Conservation (phyloP, 2,329 filamentous ascomycete genomes). For the Capronia americana region DNA sequence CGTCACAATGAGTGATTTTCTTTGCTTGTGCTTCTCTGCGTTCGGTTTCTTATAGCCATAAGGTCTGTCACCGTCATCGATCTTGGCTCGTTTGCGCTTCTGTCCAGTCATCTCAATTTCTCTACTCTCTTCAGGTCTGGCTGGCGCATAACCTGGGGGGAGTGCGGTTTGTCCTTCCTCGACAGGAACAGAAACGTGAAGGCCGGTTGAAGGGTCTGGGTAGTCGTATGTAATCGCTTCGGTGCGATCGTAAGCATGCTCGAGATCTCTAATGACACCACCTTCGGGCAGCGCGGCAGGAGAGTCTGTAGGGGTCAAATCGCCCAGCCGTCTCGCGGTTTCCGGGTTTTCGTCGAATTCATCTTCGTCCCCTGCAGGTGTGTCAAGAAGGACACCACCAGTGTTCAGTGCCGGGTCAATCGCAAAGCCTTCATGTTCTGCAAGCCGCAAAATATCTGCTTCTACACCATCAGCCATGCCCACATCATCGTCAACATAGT, state of each 20-base stretch:
- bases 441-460: conserved; percentile 34
- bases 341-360: conserved; percentile 40
- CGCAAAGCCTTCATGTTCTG: conserved; percentile 46
- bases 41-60: conserved; percentile 28
- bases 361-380: conserved; percentile 35
- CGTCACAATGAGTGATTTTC: conserved; percentile 40
- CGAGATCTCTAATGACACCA: conserved; percentile 41
- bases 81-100: conserved; percentile 40
- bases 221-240: conserved; percentile 47
- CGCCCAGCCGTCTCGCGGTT: conserved; percentile 19
- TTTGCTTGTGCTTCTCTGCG: conserved; percentile 29
- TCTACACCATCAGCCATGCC: conserved; percentile 25
- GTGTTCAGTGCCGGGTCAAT: conserved; percentile 51
- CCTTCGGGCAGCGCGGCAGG: conserved; percentile 40
- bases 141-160: conserved; percentile 26
- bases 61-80: conserved; percentile 38
- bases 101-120: conserved; percentile 38
- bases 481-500: conserved; percentile 51
- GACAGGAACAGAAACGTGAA: conserved; percentile 12
- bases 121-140: conserved; percentile 22
- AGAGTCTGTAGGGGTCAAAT: conserved; percentile 17
- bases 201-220: conserved; percentile 39
- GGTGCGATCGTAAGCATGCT: conserved; percentile 44
- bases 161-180: conserved; percentile 30
- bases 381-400: conserved; percentile 1